Evolutionary conservation across 2,329 filamentous ascomycete species (phyloP).

Genomic region (Mycogone perniciosa): DNA sequence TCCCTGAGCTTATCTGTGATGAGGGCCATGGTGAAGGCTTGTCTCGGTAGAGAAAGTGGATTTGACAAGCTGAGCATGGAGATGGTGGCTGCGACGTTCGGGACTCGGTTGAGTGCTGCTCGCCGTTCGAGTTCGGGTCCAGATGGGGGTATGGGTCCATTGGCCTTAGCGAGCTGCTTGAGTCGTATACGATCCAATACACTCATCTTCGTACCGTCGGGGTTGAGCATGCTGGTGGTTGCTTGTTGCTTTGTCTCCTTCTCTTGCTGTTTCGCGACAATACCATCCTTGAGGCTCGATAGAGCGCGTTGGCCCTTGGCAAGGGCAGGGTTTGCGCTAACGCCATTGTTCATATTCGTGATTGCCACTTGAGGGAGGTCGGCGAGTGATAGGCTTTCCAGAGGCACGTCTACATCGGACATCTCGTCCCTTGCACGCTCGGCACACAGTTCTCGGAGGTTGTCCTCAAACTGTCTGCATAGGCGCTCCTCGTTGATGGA

Average conservation of each 20-base stretch:
- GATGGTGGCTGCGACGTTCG: conserved; percentile 62
- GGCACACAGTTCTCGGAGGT: conserved; percentile 42
- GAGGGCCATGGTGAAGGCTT: conserved; percentile 59
- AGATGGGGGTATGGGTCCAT: conserved; percentile 52
- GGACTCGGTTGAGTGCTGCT: conserved; percentile 59
- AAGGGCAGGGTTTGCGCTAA: conserved; percentile 49
- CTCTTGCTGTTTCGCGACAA: conserved; percentile 47
- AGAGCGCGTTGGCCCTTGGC: conserved; percentile 63
- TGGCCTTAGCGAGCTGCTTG: conserved; percentile 56
- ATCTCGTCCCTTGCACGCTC: conserved; percentile 25
- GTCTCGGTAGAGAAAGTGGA: conserved; percentile 42
- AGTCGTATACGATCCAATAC: conserved; percentile 70
- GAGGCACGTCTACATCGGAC: conserved; percentile 39
- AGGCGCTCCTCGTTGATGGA: conserved; percentile 46
- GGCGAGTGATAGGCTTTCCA: conserved; percentile 47
- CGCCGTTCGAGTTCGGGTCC: conserved; percentile 52
- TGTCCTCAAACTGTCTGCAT: conserved; percentile 48
- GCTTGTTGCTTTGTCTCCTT: conserved; percentile 33
- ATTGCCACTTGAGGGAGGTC: conserved; percentile 33
- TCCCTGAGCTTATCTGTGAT: conserved; percentile 61
- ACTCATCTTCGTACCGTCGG: conserved; percentile 50
- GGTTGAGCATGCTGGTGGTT: conserved; percentile 30
- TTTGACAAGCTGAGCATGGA: conserved; percentile 57
- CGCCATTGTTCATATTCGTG: conserved; percentile 23
- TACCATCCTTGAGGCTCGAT: conserved; percentile 59